A percentile compares a stretch with the other conserved stretches of the same genome.
Conservation (phyloP, 805 yeast genomes). For the Barnettozyma californica region DNA sequence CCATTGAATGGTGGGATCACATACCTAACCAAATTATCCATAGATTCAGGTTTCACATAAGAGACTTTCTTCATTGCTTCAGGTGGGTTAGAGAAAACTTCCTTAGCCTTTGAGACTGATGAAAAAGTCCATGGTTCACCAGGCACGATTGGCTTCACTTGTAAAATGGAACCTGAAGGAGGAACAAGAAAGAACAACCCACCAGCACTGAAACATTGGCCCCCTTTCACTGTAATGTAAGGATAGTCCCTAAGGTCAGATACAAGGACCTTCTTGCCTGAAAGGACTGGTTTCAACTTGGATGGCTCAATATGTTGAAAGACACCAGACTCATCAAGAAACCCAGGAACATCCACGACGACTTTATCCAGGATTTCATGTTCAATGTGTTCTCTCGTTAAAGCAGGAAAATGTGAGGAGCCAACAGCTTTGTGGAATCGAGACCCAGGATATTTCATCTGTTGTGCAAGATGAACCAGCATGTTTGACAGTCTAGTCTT, state of each 20-base stretch:
- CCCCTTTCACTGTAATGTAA: slow-evolving; percentile 36
- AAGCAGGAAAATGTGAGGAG: slow-evolving; percentile 55
- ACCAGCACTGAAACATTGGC: slow-evolving; percentile 47
- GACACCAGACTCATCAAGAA: slow-evolving; percentile 21
- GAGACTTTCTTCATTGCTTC: slow-evolving; percentile 24
- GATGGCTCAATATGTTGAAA: slow-evolving; percentile 26
- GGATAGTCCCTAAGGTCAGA: slow-evolving; percentile 26
- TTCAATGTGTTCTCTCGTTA: slow-evolving; percentile 51
- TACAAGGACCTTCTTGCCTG: slow-evolving; percentile 28
- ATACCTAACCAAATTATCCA: slow-evolving; percentile 35
- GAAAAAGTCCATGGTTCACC: slow-evolving; percentile 27
- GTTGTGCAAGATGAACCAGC: slow-evolving; percentile 29
- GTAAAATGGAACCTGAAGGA: slow-evolving; percentile 46
- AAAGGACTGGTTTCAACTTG: slow-evolving; percentile 26
- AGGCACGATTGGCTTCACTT: slow-evolving; percentile 40
- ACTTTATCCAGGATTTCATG: slow-evolving; percentile 30
- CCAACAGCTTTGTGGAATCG: slow-evolving; percentile 25
- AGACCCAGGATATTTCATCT: slow-evolving; percentile 5
- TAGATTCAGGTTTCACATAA: slow-evolving; percentile 28
- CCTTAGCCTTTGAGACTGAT: slow-evolving; percentile 30
- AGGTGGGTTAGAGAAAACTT: slow-evolving; percentile 23
- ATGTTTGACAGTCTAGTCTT: slow-evolving; percentile 57
- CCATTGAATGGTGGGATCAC: slow-evolving; percentile 71
- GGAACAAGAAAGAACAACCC: slow-evolving; percentile 56
- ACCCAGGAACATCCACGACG: slow-evolving; percentile 38